These are phyloP conservation scores for Flaveria linearis DNA, from an alignment of 129 eudicot species.

Conservation along the genomic window DNA sequence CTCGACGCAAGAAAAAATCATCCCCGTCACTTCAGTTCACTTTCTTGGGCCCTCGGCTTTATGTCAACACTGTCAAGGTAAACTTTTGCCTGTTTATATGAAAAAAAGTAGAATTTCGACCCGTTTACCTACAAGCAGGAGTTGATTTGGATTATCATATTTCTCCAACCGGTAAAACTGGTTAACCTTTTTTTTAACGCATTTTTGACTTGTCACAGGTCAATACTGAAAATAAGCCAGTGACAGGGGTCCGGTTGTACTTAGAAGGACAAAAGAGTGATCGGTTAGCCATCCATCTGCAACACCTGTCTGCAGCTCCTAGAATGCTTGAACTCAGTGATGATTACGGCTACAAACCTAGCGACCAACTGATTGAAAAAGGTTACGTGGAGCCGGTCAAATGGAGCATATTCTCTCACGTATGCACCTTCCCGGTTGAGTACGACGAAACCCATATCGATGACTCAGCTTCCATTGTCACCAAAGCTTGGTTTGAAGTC, in stretches of 20 bases:
- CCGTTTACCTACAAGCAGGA: not conserved
- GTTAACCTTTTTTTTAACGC: not conserved
- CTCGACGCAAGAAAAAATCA: constrained; percentile 68
- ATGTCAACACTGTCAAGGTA: constrained; percentile 87
- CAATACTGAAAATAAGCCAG: constrained; percentile 78
- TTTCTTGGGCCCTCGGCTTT: constrained; percentile 84
- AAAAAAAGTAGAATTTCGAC: constrained; percentile 12
- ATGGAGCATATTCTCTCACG: constrained; percentile 94
- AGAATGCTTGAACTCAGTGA: constrained; percentile 59
- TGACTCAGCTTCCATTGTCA: constrained; percentile 82
- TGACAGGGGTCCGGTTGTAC: constrained; percentile 87
- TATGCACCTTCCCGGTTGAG: constrained; percentile 86
- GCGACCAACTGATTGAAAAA: constrained; percentile 52
- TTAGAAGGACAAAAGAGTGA: constrained; percentile 89
- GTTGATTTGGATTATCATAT: constrained; percentile 1
- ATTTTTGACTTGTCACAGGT: constrained; percentile 50
- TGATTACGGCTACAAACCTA: constrained; percentile 54
- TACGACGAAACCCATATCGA: constrained; percentile 62
- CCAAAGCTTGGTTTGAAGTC: constrained; percentile 96
- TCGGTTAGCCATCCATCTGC: constrained; percentile 89
- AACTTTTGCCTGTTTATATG: constrained; percentile 14
- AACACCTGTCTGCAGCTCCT: constrained; percentile 84
- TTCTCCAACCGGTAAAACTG: not conserved
- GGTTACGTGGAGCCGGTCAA: constrained; percentile 79
- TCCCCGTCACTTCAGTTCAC: constrained; percentile 84